Conservation (phyloP, 2,329 filamentous ascomycete genomes). For the Escovopsis sp. region DNA sequence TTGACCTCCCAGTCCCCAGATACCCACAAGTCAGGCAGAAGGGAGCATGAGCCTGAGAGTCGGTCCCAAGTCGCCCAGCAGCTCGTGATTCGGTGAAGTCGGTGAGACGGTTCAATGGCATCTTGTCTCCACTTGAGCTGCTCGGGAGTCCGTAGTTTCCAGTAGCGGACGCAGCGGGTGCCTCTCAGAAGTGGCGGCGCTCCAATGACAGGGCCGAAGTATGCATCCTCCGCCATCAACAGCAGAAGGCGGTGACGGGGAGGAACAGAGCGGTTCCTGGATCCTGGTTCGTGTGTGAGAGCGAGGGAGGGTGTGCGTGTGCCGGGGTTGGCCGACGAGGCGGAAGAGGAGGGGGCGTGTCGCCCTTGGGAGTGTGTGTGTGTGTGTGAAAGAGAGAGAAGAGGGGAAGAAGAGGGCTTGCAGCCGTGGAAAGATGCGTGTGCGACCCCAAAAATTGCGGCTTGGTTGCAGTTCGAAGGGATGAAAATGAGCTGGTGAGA, state of each 20-base stretch:
- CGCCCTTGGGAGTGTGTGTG: not conserved
- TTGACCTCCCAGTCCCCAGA: too few relatives aligned
- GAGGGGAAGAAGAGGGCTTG: not conserved
- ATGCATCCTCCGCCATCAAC: not conserved
- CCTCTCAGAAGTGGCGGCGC: constrained; percentile 7
- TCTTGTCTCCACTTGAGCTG: too few relatives aligned
- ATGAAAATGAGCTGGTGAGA: too few relatives aligned
- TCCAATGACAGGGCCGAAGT: constrained; percentile 6
- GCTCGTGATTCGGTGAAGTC: constrained; percentile 17
- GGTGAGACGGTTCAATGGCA: constrained; percentile 8
- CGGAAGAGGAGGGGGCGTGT: not conserved
- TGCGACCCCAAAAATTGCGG: not conserved
- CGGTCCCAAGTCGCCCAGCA: not conserved
- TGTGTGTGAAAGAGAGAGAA: not conserved
- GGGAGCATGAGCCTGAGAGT: too few relatives aligned
- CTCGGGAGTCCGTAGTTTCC: too few relatives aligned
- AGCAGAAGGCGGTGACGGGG: constrained; percentile 9
- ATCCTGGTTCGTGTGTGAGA: constrained; percentile 1
- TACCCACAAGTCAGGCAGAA: too few relatives aligned
- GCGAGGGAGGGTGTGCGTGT: not conserved
- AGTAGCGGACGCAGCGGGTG: constrained; percentile 4
- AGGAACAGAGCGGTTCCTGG: constrained; percentile 7
- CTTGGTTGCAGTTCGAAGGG: too few relatives aligned
- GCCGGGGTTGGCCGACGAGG: not conserved
- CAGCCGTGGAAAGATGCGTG: not conserved